A percentile compares a stretch with the other conserved stretches of the same genome.
Evolutionary conservation across 2,329 filamentous ascomycete species (phyloP).

Genomic region (Chaetomium strumarium): DNA sequence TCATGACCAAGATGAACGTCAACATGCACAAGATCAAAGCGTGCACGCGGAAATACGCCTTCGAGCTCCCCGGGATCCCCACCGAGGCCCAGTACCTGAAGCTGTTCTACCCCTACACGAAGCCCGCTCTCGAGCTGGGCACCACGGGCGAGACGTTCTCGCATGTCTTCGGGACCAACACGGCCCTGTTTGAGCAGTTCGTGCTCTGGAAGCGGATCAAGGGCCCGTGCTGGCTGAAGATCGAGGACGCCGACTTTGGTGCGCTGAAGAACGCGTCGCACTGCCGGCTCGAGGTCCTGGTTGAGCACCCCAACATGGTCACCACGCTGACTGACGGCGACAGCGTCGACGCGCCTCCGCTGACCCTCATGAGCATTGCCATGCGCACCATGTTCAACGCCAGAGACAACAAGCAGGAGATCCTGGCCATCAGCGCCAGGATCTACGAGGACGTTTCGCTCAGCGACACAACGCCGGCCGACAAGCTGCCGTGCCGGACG

Average conservation of each 20-base stretch:
- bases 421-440: conserved; percentile 82
- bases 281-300: conserved; percentile 89
- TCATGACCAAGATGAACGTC: conserved; percentile 85
- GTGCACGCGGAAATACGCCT: conserved; percentile 87
- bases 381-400: conserved; percentile 83
- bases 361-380: conserved; percentile 94
- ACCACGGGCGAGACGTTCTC: conserved; percentile 83
- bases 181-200: conserved; percentile 93
- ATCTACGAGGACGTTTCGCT: conserved; percentile 88
- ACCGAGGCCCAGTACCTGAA: conserved; percentile 90
- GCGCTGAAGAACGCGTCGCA: conserved; percentile 88
- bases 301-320: conserved; percentile 71
- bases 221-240: conserved; percentile 96
- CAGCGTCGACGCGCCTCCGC: conserved; percentile 72
- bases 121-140: conserved; percentile 65
- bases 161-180: conserved; percentile 88
- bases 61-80: conserved; percentile 81
- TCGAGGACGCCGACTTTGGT: conserved; percentile 77
- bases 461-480: conserved; percentile 79
- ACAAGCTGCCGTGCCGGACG: conserved; percentile 81
- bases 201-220: conserved; percentile 98
- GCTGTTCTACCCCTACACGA: conserved; percentile 90
- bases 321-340: conserved; percentile 69
- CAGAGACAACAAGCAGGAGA: conserved; percentile 94
- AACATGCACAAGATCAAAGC: conserved; percentile 90